A percentile compares a stretch with the other conserved stretches of the same genome.
Evolutionary conservation across 345 rosid species (phyloP).

Genomic region (Populus deltoides): DNA sequence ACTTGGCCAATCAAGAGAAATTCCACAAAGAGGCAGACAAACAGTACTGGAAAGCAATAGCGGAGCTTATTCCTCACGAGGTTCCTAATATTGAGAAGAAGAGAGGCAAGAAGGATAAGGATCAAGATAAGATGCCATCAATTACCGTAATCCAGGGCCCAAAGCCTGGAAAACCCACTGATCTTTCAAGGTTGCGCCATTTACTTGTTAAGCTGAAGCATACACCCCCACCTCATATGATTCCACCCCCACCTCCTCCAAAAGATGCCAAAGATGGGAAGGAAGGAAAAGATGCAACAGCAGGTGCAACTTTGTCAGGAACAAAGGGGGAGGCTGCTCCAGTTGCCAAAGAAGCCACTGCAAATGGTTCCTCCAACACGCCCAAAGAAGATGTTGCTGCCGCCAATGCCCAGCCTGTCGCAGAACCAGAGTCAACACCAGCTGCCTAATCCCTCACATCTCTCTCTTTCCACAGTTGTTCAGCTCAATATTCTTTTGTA

Average conservation of each 20-base stretch:
- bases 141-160: slow-evolving; percentile 33
- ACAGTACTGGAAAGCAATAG: slow-evolving; percentile 37
- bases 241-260: slow-evolving; percentile 37
- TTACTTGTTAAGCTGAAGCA: slow-evolving; percentile 33
- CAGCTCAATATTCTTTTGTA: slow-evolving; percentile 17
- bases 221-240: slow-evolving; percentile 38
- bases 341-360: slow-evolving; percentile 25
- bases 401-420: slow-evolving; percentile 22
- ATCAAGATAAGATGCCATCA: slow-evolving; percentile 32
- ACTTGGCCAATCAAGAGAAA: slow-evolving; percentile 30
- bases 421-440: slow-evolving; percentile 34
- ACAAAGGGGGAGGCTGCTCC: slow-evolving; percentile 25
- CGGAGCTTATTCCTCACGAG: slow-evolving; percentile 31
- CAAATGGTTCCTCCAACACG: slow-evolving; percentile 22
- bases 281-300: slow-evolving; percentile 20
- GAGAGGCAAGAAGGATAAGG: slow-evolving; percentile 40
- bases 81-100: slow-evolving; percentile 34
- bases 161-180: slow-evolving; percentile 38
- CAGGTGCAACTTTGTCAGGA: slow-evolving; percentile 13
- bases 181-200: slow-evolving; percentile 34
- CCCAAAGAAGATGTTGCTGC: slow-evolving; percentile 29
- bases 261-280: slow-evolving; percentile 31
- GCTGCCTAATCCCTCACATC: slow-evolving; percentile 24
- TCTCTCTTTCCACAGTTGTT: background rate
- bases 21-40: slow-evolving; percentile 35